A percentile compares a stretch with the other conserved stretches of the same genome.
These are phyloP conservation scores for Alternaria rosae DNA, from an alignment of 2,329 filamentous ascomycete species.

Conservation along the genomic window DNA sequence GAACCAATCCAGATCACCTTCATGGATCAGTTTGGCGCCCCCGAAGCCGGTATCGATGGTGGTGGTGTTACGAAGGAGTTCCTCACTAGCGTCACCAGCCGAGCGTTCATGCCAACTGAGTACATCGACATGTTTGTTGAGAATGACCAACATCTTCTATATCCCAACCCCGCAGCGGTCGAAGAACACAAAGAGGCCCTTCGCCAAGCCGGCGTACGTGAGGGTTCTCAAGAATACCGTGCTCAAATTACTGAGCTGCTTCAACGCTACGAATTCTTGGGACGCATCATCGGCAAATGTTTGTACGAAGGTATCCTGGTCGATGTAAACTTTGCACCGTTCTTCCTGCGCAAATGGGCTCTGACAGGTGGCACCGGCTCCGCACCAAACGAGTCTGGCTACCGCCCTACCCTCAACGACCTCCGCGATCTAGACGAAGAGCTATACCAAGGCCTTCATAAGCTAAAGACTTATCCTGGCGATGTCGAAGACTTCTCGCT, in stretches of 20 bases:
- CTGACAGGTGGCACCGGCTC: slow-evolving; percentile 71
- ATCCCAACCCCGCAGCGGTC: slow-evolving; percentile 81
- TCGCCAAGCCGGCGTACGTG: slow-evolving; percentile 59
- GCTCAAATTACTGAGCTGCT: slow-evolving; percentile 68
- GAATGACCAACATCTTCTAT: slow-evolving; percentile 85
- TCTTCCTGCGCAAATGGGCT: slow-evolving; percentile 96
- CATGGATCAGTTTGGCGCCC: slow-evolving; percentile 84
- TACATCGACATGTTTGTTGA: slow-evolving; percentile 74
- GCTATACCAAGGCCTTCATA: slow-evolving; percentile 82
- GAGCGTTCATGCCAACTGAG: slow-evolving; percentile 74
- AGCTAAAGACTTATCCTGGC: slow-evolving; percentile 84
- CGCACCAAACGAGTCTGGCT: slow-evolving; percentile 72
- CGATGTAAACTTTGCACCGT: slow-evolving; percentile 90
- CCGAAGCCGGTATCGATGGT: slow-evolving; percentile 94
- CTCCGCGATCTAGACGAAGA: slow-evolving; percentile 89
- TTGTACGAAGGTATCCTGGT: slow-evolving; percentile 96
- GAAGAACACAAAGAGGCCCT: slow-evolving; percentile 72
- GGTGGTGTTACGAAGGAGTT: slow-evolving; percentile 98
- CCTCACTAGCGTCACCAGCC: slow-evolving; percentile 82
- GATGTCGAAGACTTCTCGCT: slow-evolving; percentile 82
- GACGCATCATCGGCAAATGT: slow-evolving; percentile 93
- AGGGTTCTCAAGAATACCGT: slow-evolving; percentile 65
- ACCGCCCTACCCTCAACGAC: slow-evolving; percentile 94
- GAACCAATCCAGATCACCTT: slow-evolving; percentile 98
- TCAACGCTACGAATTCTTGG: slow-evolving; percentile 86